Conservation (phyloP, 495 filamentous ascomycete genomes). For the Neurospora sp. region DNA sequence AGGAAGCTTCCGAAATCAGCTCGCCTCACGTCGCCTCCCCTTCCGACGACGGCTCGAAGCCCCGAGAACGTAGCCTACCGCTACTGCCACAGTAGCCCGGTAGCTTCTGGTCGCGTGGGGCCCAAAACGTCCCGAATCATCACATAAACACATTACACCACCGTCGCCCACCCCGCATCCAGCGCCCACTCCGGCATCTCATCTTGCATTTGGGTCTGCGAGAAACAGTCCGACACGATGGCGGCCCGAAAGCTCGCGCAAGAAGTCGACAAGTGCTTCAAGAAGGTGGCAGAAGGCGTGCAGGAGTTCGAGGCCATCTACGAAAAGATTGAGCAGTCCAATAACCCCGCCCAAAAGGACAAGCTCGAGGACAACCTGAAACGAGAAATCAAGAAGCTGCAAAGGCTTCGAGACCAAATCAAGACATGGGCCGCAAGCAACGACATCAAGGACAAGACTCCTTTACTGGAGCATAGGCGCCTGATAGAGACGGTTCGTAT, state of each 20-base stretch:
- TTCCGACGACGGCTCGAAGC: background rate
- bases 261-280: conserved; percentile 98
- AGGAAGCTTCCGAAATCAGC: background rate
- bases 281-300: conserved; percentile 91
- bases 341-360: conserved; percentile 91
- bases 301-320: conserved; percentile 83
- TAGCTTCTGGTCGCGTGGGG: background rate
- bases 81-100: background rate
- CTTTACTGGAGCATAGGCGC: conserved; percentile 83
- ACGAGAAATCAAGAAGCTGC: conserved; percentile 99
- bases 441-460: conserved; percentile 98
- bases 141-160: background rate
- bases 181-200: conserved; percentile 5
- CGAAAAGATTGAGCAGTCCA: conserved; percentile 87
- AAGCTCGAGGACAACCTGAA: conserved; percentile 96
- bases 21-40: background rate
- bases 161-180: background rate
- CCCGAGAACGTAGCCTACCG: conserved; percentile 2
- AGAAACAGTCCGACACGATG: conserved; percentile 45
- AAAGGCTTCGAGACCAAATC: conserved; percentile 94
- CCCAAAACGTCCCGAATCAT: background rate
- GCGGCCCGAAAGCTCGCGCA: conserved; percentile 89
- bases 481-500: conserved; percentile 81
- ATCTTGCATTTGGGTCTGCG: conserved; percentile 1
- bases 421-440: conserved; percentile 96